Conservation (phyloP, 75 land plant species). For the Selaginella moellendorffii region DNA sequence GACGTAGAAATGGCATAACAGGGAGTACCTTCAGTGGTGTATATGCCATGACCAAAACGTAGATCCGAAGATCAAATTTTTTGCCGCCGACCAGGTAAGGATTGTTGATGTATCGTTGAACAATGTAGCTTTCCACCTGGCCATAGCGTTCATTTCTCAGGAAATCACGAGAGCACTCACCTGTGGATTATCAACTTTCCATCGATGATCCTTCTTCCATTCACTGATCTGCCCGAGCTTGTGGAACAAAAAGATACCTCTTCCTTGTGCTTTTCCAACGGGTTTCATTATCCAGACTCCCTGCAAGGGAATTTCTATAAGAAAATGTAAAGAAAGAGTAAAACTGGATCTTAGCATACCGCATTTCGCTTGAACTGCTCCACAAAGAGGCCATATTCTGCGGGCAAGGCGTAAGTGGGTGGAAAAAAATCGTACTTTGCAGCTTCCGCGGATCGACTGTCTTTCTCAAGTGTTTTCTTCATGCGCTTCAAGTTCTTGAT, state of each 20-base stretch:
- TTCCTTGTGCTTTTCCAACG: conserved; percentile 29
- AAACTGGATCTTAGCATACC: too few species aligned
- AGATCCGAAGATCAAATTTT: conserved; percentile 32
- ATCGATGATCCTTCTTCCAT: conserved; percentile 36
- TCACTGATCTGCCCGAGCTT: conserved; percentile 29
- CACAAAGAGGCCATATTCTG: conserved; percentile 37
- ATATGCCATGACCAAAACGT: conserved; percentile 26
- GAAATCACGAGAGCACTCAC: conserved; percentile 6
- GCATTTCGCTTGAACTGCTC: conserved; percentile 29
- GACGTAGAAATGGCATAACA: not conserved
- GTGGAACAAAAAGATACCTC: conserved; percentile 30
- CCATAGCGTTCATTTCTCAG: not conserved
- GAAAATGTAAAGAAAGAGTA: not conserved
- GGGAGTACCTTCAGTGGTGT: conserved; percentile 23
- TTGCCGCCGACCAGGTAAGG: conserved; percentile 34
- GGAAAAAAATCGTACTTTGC: conserved; percentile 34
- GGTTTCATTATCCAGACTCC: conserved; percentile 40
- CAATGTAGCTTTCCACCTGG: conserved; percentile 32
- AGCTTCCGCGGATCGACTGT: conserved; percentile 19
- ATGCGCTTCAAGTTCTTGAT: conserved; percentile 33
- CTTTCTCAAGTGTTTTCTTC: conserved; percentile 27
- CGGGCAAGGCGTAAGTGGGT: conserved; percentile 29
- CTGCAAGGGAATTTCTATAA: conserved; percentile 10
- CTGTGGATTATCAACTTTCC: conserved; percentile 31
- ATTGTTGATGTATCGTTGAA: conserved; percentile 29